Conservation (phyloP, 345 rosid species). For the Mallotus nudiflorus region DNA sequence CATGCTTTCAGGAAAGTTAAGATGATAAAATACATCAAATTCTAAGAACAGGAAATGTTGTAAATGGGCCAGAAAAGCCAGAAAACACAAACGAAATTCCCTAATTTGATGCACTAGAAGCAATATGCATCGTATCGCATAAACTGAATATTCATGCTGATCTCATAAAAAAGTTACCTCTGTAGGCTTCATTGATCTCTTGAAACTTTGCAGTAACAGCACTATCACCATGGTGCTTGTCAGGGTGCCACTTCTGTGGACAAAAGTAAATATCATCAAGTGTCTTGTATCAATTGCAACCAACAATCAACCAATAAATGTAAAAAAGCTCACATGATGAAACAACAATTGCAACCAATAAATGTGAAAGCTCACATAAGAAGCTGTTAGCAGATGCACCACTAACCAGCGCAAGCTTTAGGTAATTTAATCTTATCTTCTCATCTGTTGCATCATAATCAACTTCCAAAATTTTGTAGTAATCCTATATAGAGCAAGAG, state of each 20-base stretch:
- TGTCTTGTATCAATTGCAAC: constrained; percentile 10
- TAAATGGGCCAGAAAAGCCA: background rate
- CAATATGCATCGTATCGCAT: background rate
- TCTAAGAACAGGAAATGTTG: background rate
- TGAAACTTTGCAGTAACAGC: constrained; percentile 67
- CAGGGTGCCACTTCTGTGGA: constrained; percentile 83
- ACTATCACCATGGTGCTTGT: constrained; percentile 73
- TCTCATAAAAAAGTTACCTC: constrained; percentile 37
- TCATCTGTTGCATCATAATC: constrained; percentile 89
- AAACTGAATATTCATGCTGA: background rate
- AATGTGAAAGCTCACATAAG: constrained; percentile 25
- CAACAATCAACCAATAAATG: constrained; percentile 16
- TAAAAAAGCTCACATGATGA: no score
- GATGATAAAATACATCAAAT: background rate
- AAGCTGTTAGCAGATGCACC: constrained; percentile 23
- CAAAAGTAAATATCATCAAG: constrained; percentile 19
- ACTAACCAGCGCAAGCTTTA: constrained; percentile 84
- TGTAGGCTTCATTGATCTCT: constrained; percentile 83
- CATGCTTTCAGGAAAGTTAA: background rate
- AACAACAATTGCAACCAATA: constrained; percentile 11
- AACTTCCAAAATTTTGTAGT: constrained; percentile 72
- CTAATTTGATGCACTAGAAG: background rate
- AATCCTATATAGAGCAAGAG: constrained; percentile 50
- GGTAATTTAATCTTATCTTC: constrained; percentile 63
- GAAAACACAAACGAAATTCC: background rate